Evolutionary conservation across 192 early-diverging fungal species (phyloP), one percentile per base, ranked within the genome.

Genomic region (Gaertneriomyces semiglobifer): DNA sequence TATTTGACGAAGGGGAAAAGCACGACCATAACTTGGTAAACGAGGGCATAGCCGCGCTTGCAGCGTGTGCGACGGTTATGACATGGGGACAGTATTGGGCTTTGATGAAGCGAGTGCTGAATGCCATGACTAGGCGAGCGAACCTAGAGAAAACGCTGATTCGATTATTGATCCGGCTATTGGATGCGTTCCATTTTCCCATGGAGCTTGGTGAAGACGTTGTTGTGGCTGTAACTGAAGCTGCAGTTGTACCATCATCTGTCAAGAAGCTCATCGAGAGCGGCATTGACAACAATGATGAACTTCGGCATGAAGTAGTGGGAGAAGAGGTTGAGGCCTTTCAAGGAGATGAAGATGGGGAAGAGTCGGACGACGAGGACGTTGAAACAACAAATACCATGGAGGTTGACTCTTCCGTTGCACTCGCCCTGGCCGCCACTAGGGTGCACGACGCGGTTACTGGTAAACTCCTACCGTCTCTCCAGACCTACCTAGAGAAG

Each of bases 161-260:
- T 52, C 80, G 93, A n/a, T 75, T 90, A 7, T 79, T 96, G 8
- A 86, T 92, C 60, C 76, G 85, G 5, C 77, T 98, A 39, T 65
- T 98, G 62, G 94, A 98, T 58, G 82, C 77, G 48, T 98, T 98
- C 84, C 92, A 97, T 74, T 99, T 96, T 78, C 9, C 16, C 40
- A 60, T 61, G 62, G 43, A 20, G 12, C 9, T 16, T 53, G 41
- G 43, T 3, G 55, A 48, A 11, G 51, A 16, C 16, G 67, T 42
- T 16, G 67, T 44, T 20, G n/a, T 14, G 19, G 46, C 39, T 18
- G 53, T 16, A 10, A 43, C 48, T 53, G 68, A 70, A 18, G 58
- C 33, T 14, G 66, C 40, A 12, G 62, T 7, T 5, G 72, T 71
- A 40, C 52, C 52, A 38, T 57, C 51, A 39, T 60, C 46, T 11